Evolutionary conservation across 106 monocot species (phyloP), one percentile per base, ranked within the genome.

Genomic region (Iris macrosiphon): DNA sequence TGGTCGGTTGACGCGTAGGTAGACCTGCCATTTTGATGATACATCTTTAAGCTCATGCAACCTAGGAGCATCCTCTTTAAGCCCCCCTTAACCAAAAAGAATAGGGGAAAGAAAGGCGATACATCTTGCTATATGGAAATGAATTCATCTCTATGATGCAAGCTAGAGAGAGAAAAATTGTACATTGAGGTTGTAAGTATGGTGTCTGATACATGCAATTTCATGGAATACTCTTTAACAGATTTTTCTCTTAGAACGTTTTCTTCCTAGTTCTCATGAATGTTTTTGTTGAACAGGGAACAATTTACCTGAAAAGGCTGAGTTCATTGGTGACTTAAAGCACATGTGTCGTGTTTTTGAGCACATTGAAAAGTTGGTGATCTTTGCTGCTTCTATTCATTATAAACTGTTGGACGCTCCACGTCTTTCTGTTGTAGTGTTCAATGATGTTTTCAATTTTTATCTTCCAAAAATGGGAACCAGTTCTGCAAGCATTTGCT

Each of bases 391-490:
- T 52, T 90, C 90, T 19, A 27, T 91, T 25, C 66, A 79, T 65
- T 79, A 64, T 17, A 98, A 91, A 63, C 63, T 98, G 40, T 26
- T 43, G 18, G 75, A 84, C 42, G 68, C 75, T 26, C 77, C 79
- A 14, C 83, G 78, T 44, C 78, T 98, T 31, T 77, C 83, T 31
- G 77, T 81, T 70, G 87, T 83, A 56, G 68, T 87, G 54, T 98
- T 91, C 57, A 64, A 52, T 56, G 83, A 87, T 27, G 87, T 75
- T 60, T 91, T 82, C 34, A 71, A 78, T 23, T 98, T 67, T 63
- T 98, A 91, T 65, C 72, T 90, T 73, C 98, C 90, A 46, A 98
- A 80, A 67, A 78, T 98, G 85, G 98, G 91, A 19, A 87, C 87
- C 14, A 62, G 80, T 57, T 87, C 64, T 44, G 49, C 57, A 65